Percentiles rank a stretch among this genome's conserved stretches.
Conservation (phyloP, 805 yeast genomes). For the Schizosaccharomyces lindneri region DNA sequence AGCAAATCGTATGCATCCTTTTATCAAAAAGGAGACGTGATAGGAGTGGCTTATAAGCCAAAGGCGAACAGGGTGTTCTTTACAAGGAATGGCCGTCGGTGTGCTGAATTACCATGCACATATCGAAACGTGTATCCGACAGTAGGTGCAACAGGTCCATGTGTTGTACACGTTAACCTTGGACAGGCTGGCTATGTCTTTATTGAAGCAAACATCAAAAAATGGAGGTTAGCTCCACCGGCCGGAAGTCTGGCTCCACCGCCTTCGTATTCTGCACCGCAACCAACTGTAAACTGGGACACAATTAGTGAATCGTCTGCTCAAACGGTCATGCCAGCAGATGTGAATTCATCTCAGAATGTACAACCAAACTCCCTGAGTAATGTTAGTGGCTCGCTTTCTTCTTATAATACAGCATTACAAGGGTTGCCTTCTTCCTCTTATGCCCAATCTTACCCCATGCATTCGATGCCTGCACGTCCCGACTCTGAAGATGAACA, state of each 20-base stretch:
- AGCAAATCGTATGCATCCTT: constrained; percentile 32
- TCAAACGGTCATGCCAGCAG: neutral
- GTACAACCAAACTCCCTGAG: too few relatives aligned
- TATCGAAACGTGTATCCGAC: constrained; percentile 47
- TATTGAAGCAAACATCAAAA: constrained; percentile 78
- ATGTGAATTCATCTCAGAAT: neutral
- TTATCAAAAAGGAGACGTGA: constrained; percentile 61
- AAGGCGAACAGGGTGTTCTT: constrained; percentile 70
- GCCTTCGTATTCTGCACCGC: constrained; percentile 58
- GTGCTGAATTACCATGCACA: constrained; percentile 30
- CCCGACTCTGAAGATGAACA: neutral
- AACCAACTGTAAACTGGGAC: constrained; percentile 26
- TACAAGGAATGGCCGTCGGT: constrained; percentile 79
- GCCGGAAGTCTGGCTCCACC: constrained; percentile 81
- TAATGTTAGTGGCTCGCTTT: too few relatives aligned
- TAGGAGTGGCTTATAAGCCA: constrained; percentile 74
- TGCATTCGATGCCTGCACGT: constrained; percentile 2
- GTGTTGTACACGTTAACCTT: constrained; percentile 64
- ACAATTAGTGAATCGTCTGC: neutral
- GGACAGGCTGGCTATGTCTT: constrained; percentile 79
- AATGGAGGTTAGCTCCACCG: constrained; percentile 85
- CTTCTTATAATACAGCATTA: neutral
- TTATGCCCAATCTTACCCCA: neutral
- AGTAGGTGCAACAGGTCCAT: constrained; percentile 60
- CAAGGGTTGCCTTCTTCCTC: neutral